A percentile compares a stretch with the other conserved stretches of the same genome.
Conservation (phyloP, 345 rosid species). For the Noccaea caerulescens region DNA sequence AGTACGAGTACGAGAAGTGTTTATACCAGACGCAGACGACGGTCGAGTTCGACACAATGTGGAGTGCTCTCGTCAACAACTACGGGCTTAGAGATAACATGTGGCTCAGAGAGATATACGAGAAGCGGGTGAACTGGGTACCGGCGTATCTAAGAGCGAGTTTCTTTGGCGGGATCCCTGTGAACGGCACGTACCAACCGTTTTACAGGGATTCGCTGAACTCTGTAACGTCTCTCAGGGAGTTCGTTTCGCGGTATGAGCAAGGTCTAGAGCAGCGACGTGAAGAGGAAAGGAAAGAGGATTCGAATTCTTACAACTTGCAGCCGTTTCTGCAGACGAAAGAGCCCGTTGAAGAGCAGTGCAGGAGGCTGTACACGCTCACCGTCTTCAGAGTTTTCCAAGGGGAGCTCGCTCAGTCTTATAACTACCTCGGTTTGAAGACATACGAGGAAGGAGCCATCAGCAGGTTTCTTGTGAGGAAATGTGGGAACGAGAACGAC, state of each 20-base stretch:
- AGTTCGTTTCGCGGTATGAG: constrained; percentile 66
- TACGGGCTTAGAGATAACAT: constrained; percentile 60
- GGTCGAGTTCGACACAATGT: constrained; percentile 61
- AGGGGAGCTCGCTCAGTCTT: constrained; percentile 68
- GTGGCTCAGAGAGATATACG: constrained; percentile 78
- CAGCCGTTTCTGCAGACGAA: constrained; percentile 71
- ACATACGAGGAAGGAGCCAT: constrained; percentile 76
- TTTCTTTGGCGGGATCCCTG: constrained; percentile 83
- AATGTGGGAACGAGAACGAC: constrained; percentile 73
- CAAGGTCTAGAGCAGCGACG: constrained; percentile 72
- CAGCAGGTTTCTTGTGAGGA: constrained; percentile 64
- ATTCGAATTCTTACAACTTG: constrained; percentile 67
- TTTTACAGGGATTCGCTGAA: constrained; percentile 60
- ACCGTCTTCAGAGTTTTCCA: constrained; percentile 74
- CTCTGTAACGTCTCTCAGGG: constrained; percentile 60
- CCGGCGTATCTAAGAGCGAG: constrained; percentile 68
- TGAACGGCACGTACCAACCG: constrained; percentile 55
- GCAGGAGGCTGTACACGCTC: constrained; percentile 76
- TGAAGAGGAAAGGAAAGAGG: constrained; percentile 83
- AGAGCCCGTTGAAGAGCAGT: constrained; percentile 81
- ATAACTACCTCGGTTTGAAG: constrained; percentile 63
- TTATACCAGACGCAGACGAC: constrained; percentile 68
- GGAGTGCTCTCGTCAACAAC: constrained; percentile 66
- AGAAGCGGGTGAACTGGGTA: constrained; percentile 77
- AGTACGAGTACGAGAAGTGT: constrained; percentile 71